Conservation (phyloP, 2,329 filamentous ascomycete species). For the Arthrinium phaeospermum region DNA sequence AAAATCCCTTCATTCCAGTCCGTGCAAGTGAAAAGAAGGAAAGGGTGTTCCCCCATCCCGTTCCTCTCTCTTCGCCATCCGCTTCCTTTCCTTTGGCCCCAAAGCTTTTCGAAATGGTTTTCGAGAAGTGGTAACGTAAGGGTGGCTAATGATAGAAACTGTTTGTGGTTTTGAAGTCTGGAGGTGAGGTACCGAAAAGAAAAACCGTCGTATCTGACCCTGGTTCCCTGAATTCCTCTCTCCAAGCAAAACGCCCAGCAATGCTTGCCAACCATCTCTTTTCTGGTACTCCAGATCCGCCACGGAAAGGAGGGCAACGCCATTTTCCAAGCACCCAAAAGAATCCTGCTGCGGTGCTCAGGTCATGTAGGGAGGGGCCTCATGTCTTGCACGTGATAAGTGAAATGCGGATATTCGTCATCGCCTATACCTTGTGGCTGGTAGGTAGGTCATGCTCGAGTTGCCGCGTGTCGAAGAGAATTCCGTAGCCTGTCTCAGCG, state of each 20-base stretch:
- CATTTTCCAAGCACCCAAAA: not conserved
- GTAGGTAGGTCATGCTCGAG: not conserved
- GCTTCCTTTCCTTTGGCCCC: not conserved
- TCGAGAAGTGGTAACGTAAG: not conserved
- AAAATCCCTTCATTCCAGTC: not conserved
- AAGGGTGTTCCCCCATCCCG: not conserved
- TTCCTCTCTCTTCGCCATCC: not conserved
- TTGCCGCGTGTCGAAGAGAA: not conserved
- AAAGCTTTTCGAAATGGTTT: not conserved
- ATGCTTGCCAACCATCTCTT: slow-evolving; percentile 7
- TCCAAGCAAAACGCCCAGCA: not conserved
- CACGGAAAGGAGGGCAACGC: not conserved
- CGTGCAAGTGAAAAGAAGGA: not conserved
- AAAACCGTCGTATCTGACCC: not conserved
- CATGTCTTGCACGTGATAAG: not conserved
- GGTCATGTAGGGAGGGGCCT: not conserved
- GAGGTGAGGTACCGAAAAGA: slow-evolving; percentile 5
- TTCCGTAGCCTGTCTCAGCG: not conserved
- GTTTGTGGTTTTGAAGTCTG: not conserved
- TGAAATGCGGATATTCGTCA: not conserved
- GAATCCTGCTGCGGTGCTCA: not conserved
- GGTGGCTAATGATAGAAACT: not conserved
- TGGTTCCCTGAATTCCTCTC: not conserved
- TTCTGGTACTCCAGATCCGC: slow-evolving; percentile 1
- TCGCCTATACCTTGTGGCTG: not conserved